These are phyloP conservation scores for Leucosporidium yakuticum DNA, from an alignment of 768 basidiomycete genomes.

Conservation along the genomic window DNA sequence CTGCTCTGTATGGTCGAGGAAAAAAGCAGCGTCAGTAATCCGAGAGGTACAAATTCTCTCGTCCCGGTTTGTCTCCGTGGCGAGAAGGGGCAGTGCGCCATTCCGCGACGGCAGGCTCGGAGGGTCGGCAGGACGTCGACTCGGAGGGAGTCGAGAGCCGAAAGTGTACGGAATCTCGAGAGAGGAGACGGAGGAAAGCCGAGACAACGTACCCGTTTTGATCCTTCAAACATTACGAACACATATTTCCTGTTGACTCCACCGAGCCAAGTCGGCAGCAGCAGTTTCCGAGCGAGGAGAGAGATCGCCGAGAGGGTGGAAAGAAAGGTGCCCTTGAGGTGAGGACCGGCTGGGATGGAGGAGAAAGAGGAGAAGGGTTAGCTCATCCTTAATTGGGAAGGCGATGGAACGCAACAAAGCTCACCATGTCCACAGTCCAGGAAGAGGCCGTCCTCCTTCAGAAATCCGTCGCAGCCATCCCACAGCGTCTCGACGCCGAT, in stretches of 20 bases:
- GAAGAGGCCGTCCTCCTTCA: constrained; percentile 49
- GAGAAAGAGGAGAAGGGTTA: too few species aligned
- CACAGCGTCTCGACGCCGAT: constrained; percentile 45
- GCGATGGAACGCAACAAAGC: too few species aligned
- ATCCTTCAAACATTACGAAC: constrained; percentile 1
- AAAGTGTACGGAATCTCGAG: too few species aligned
- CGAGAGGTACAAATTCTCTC: too few species aligned
- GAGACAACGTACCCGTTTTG: neutral
- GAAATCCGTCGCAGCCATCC: constrained; percentile 51
- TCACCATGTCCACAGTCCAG: constrained; percentile 45
- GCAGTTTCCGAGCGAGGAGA: constrained; percentile 41
- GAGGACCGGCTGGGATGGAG: too few species aligned
- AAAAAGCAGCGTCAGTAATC: too few species aligned
- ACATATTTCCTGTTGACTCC: constrained; percentile 43
- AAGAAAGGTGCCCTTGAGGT: neutral
- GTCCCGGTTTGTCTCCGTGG: too few species aligned
- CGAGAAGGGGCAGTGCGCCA: too few species aligned
- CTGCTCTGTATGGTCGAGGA: constrained; percentile 38
- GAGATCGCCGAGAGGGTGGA: neutral
- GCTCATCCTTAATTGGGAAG: too few species aligned
- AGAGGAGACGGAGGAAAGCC: neutral
- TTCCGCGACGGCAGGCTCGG: too few species aligned
- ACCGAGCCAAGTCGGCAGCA: constrained; percentile 53
- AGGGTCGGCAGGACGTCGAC: too few species aligned
- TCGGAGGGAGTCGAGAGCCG: too few species aligned